Evolutionary conservation across 2,329 filamentous ascomycete species (phyloP).

Genomic region (Apiospora marii): DNA sequence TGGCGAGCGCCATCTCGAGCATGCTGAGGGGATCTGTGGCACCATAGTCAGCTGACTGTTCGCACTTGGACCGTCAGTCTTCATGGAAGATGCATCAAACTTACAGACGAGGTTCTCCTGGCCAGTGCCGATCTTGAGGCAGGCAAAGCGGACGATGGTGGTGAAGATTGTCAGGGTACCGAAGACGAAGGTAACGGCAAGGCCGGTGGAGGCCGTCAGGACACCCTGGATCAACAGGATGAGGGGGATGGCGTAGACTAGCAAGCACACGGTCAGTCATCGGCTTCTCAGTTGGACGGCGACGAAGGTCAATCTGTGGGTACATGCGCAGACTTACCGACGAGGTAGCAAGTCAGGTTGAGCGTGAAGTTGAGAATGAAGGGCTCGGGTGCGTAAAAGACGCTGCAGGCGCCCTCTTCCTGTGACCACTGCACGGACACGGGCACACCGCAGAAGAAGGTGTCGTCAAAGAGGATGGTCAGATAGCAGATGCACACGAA

Average conservation of each 20-base stretch:
- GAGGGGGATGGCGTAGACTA: slow-evolving; percentile 44
- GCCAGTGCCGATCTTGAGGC: slow-evolving; percentile 35
- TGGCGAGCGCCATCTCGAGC: slow-evolving; percentile 36
- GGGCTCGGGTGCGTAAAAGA: slow-evolving; percentile 44
- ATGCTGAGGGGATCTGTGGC: slow-evolving; percentile 33
- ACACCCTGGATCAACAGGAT: slow-evolving; percentile 40
- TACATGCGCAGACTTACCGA: slow-evolving; percentile 34
- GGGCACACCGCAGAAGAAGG: slow-evolving; percentile 45
- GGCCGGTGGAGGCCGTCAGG: slow-evolving; percentile 32
- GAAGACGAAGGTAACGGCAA: slow-evolving; percentile 36
- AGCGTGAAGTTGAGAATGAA: slow-evolving; percentile 46
- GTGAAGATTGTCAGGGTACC: slow-evolving; percentile 38
- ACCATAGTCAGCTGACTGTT: neutral
- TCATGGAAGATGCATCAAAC: slow-evolving; percentile 11
- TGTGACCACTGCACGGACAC: slow-evolving; percentile 47
- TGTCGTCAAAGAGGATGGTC: slow-evolving; percentile 44
- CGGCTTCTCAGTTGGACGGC: neutral
- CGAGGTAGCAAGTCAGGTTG: slow-evolving; percentile 44
- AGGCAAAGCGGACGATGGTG: slow-evolving; percentile 37
- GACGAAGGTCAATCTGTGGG: neutral
- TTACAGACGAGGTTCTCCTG: slow-evolving; percentile 40
- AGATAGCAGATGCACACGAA: slow-evolving; percentile 43
- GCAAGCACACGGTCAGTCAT: neutral
- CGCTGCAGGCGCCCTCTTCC: slow-evolving; percentile 46
- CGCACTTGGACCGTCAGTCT: neutral